Evolutionary conservation across 2,329 filamentous ascomycete genomes (phyloP).

Genomic region (Pleurostoma richardsiae): DNA sequence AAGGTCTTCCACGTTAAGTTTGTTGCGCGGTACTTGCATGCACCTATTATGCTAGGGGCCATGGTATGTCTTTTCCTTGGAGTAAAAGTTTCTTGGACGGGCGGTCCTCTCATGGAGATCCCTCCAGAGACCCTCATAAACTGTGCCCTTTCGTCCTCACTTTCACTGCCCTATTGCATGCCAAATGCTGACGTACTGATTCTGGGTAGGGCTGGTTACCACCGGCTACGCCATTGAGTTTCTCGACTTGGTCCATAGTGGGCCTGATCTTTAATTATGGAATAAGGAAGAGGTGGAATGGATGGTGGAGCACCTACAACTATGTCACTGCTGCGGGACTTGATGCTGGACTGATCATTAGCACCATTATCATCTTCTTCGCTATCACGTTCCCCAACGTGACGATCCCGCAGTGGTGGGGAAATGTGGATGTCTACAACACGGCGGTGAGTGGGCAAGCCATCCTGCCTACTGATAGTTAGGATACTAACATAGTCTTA

Average conservation of each 20-base stretch:
- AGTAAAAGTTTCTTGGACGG: too few species aligned
- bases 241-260: conserved; percentile 52
- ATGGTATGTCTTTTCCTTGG: conserved; percentile 13
- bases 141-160: too few species aligned
- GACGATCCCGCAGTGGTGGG: conserved; percentile 35
- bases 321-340: conserved; percentile 33
- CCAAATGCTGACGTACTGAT: too few species aligned
- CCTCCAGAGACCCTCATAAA: too few species aligned
- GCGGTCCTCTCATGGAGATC: too few species aligned
- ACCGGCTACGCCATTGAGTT: conserved; percentile 55
- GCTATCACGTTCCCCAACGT: conserved; percentile 28
- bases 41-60: conserved; percentile 53
- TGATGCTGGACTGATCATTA: conserved; percentile 31
- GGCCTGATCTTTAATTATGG: conserved; percentile 54
- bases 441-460: conserved; percentile 32
- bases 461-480: background rate
- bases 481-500: conserved; percentile 25
- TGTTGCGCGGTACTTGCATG: conserved; percentile 44
- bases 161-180: too few species aligned
- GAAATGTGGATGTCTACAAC: conserved; percentile 44
- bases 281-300: conserved; percentile 46
- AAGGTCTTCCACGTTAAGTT: conserved; percentile 12
- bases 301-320: conserved; percentile 54
- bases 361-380: conserved; percentile 30
- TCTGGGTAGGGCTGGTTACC: conserved; percentile 36